Evolutionary conservation across 2,329 filamentous ascomycete species (phyloP), one percentile per base, ranked within the genome.

Genomic region (Aspergillus sp.): DNA sequence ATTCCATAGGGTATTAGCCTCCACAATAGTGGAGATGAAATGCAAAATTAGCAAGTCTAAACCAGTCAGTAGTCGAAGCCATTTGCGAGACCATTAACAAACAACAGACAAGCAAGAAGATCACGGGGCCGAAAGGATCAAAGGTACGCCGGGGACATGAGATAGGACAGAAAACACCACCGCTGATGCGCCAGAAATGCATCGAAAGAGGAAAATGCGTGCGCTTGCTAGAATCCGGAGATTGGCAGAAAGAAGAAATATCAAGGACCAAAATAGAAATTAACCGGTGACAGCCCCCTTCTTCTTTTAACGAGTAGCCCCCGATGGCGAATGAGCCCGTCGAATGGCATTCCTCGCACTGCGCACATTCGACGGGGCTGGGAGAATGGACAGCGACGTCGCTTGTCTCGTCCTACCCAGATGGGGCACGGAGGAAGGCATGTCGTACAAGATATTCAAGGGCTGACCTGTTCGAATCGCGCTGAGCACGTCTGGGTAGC

Each of bases 401-500:
- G 66, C 55, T 24, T 63, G 59, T 22, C 64, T 63, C 47, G 67
- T 59, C 59, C 64, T 59, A 61, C 54, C 46, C 39, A 62, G 57
- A 51, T 62, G 51, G 24, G 62, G 52, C 22, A 66, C 61, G 22
- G 62, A 64, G 57, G 66, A 59, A 45, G 63, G 64, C 31, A 65
- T 61, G 55, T 71, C 69, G n/a, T 71, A 67, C 51, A 69, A 55
- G 31, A 70, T 67, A 52, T 66, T 66, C 58, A 77, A 65, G 16
- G 75, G 71, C 50, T 75, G 72, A 46, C 71, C 72, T 36, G 70
- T 64, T 50, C 75, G 69, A 59, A 78, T 77, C 9, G 75, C 73
- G 59, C 75, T 69, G 24, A 78, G 65, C 65, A 78, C 73, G 51
- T 77, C 75, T n/a, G 68, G 66, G 61, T 77, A 78, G 52, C 70